Evolutionary conservation across 2,329 filamentous ascomycete species (phyloP).

Genomic region (Fusarium albidum): DNA sequence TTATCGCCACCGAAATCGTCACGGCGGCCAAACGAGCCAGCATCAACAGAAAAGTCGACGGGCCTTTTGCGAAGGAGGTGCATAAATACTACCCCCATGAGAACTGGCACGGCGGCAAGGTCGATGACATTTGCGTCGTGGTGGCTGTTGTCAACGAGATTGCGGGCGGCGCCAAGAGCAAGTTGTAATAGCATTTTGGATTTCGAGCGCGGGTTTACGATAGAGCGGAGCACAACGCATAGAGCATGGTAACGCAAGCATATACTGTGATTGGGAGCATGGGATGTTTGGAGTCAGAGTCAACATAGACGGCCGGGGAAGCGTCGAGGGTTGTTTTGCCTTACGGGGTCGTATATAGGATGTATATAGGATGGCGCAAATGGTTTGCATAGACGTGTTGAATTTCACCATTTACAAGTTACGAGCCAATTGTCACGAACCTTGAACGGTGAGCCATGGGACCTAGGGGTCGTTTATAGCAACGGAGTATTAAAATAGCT

Average conservation of each 20-base stretch:
- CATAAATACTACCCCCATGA: slow-evolving; percentile 87
- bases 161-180: slow-evolving; percentile 40
- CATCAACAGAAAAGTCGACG: slow-evolving; percentile 80
- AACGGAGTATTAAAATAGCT: no score
- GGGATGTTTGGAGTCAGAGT: slow-evolving; percentile 40
- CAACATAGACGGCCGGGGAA: slow-evolving; percentile 28
- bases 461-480: no score
- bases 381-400: slow-evolving; percentile 28
- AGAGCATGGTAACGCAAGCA: slow-evolving; percentile 40
- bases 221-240: slow-evolving; percentile 36
- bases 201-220: slow-evolving; percentile 34
- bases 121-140: slow-evolving; percentile 93
- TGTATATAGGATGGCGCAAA: slow-evolving; percentile 34
- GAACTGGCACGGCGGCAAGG: slow-evolving; percentile 89
- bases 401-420: slow-evolving; percentile 11
- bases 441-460: no score
- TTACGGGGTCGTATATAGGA: slow-evolving; percentile 28
- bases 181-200: slow-evolving; percentile 41
- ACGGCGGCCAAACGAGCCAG: slow-evolving; percentile 86
- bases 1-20: slow-evolving; percentile 81
- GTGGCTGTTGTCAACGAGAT: slow-evolving; percentile 80
- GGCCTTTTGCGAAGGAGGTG: slow-evolving; percentile 94
- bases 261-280: slow-evolving; percentile 33
- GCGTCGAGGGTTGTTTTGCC: slow-evolving; percentile 25
- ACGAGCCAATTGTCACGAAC: no score